phyloP scores from a whole-genome alignment of 2,329 filamentous ascomycete genomes.

The Colletotrichum echinochloae region DNA sequence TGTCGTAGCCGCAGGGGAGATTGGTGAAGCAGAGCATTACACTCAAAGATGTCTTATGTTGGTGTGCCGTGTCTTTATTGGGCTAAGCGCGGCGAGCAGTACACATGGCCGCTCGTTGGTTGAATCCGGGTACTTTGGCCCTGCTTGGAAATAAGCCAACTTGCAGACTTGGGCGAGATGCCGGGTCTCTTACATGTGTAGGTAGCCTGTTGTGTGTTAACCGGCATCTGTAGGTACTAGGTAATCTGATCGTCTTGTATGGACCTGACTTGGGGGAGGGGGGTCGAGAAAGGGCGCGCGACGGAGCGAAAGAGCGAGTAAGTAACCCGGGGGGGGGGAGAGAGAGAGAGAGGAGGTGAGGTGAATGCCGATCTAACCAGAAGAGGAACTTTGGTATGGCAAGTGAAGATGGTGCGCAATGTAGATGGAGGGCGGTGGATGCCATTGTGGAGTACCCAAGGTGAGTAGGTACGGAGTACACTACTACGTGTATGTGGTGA shows the following conservation, averaged over 20 bases:
- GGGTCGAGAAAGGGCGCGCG: background rate
- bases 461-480: no score
- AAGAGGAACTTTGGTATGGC: background rate
- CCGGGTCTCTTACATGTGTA: background rate
- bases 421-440: background rate
- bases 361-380: background rate
- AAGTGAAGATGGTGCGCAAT: background rate
- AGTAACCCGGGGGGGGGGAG: background rate
- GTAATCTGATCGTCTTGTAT: background rate
- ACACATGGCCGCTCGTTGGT: background rate
- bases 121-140: background rate
- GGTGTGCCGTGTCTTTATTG: background rate
- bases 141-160: background rate
- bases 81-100: background rate
- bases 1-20: background rate
- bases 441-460: slow-evolving; percentile 14
- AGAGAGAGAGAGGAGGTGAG: background rate
- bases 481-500: no score
- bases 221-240: background rate
- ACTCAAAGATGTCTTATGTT: background rate
- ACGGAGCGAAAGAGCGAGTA: background rate
- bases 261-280: background rate
- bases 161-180: background rate
- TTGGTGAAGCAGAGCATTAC: background rate
- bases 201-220: background rate